These are phyloP conservation scores for Juncus effusus DNA, from an alignment of 176 grass and related monocot genomes.

Conservation along the genomic window DNA sequence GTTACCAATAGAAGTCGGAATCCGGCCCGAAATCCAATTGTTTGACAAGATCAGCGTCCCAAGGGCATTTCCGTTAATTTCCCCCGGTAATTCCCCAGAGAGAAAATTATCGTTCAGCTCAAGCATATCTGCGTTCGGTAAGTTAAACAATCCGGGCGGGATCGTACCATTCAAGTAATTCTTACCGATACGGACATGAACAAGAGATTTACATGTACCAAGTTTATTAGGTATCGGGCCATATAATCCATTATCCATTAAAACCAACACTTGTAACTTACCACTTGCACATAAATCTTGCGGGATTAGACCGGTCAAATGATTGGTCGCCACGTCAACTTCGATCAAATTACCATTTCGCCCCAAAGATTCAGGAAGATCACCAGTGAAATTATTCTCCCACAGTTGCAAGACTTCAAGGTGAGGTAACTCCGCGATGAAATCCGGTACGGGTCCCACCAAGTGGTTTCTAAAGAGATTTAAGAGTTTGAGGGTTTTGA, in stretches of 20 bases:
- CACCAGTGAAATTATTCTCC: conserved; percentile 77
- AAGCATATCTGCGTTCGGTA: conserved; percentile 54
- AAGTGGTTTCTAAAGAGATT: conserved; percentile 76
- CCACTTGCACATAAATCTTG: conserved; percentile 42
- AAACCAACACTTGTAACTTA: conserved; percentile 45
- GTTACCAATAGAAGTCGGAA: conserved; percentile 62
- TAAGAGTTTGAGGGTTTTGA: conserved; percentile 40
- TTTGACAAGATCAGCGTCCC: conserved; percentile 35
- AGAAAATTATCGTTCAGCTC: conserved; percentile 78
- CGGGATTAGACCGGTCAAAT: conserved; percentile 54
- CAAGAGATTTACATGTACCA: conserved; percentile 61
- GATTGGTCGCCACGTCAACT: conserved; percentile 61
- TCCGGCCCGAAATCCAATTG: conserved; percentile 38
- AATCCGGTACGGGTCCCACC: conserved; percentile 47
- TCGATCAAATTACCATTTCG: conserved; percentile 43
- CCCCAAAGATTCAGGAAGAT: conserved; percentile 40
- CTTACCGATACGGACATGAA: conserved; percentile 48
- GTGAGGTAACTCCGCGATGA: conserved; percentile 37
- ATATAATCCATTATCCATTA: conserved; percentile 84
- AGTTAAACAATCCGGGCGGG: conserved; percentile 56
- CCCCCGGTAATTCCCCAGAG: conserved; percentile 51
- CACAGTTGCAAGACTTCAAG: conserved; percentile 73
- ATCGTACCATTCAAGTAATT: conserved; percentile 58
- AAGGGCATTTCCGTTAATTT: conserved; percentile 35
- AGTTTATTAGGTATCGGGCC: conserved; percentile 54